Evolutionary conservation across 2,329 filamentous ascomycete genomes (phyloP), one percentile per base, ranked within the genome.

Genomic region (Neonectria ditissima): DNA sequence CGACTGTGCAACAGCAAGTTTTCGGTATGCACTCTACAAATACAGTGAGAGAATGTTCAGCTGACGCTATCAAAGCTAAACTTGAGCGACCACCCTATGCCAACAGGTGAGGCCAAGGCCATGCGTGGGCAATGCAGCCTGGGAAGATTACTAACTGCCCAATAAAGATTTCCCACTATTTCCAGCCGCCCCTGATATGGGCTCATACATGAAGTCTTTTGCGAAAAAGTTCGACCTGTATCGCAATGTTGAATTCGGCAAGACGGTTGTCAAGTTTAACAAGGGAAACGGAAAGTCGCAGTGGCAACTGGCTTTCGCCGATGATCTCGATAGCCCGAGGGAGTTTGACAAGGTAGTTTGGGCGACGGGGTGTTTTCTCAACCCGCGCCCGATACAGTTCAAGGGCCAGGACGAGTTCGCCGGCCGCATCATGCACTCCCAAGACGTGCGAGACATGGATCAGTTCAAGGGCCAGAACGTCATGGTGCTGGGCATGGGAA

Each of bases 341-440:
- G 28, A 32, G 8, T 53, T 53, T 53, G 50, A 53, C 32, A 53
- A 39, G 32, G 32, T 53, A 8, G 50, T 53, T 30, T 53, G 50
- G 50, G 50, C 50, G 32, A 53, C 50, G 11, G 50, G 50, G 2
- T 34, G 14, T 5, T 39, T 53, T 22, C 28, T 53, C 50, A 39
- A 53, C 32, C 50, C 50, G 13, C 50, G 50, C 1, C 50, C 50
- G 6, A 53, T 53, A 32, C 20, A 37, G 20, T 32, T 53, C 50
- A 18, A 53, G 13, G 30, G 50, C 3, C 50, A 53, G 50, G 50
- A 53, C 26, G 7, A 53, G 20, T 53, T 53, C 32, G 26, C 50
- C 8, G 50, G 50, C n/a, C 50, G 16, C 18, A 39, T 53, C 13
- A 3, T 53, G 8, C 50, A 53, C 14, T 53, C 50, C 5, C 50